These are phyloP conservation scores for Xanthoconium stramineum DNA, from an alignment of 768 basidiomycete genomes.

Conservation along the genomic window DNA sequence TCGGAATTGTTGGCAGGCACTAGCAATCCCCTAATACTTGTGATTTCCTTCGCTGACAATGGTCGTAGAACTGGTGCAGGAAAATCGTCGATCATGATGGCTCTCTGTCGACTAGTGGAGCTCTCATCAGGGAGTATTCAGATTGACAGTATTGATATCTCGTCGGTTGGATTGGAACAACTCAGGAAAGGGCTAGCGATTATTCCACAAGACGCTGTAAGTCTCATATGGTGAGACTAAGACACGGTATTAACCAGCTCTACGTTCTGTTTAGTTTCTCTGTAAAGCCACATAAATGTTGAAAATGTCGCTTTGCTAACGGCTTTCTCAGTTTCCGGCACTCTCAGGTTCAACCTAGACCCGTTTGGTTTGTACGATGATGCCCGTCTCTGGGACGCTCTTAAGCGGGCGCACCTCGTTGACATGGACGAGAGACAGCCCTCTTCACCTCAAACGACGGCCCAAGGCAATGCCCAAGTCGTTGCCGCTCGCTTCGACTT, in stretches of 20 bases:
- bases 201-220: constrained; percentile 71
- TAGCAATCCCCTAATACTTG: constrained; percentile 10
- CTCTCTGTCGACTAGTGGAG: constrained; percentile 84
- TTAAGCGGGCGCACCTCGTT: constrained; percentile 80
- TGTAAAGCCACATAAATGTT: constrained; percentile 26
- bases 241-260: neutral
- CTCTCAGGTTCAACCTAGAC: constrained; percentile 83
- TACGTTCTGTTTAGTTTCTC: constrained; percentile 31
- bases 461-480: constrained; percentile 38
- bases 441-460: constrained; percentile 30
- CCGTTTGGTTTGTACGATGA: constrained; percentile 84
- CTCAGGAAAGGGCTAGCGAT: constrained; percentile 68
- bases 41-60: neutral
- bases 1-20: constrained; percentile 80
- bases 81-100: constrained; percentile 87
- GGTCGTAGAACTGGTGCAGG: constrained; percentile 72
- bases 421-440: constrained; percentile 39
- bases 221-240: neutral
- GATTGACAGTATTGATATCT: constrained; percentile 84
- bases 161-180: constrained; percentile 73
- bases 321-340: constrained; percentile 58
- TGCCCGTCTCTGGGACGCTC: constrained; percentile 80
- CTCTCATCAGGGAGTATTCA: constrained; percentile 67
- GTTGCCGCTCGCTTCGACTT: constrained; percentile 63
- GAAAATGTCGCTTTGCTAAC: constrained; percentile 12